Percentiles rank a stretch among this genome's conserved stretches.
Evolutionary conservation across 768 basidiomycete genomes (phyloP).

Genomic region (Pleurotus giganteus): DNA sequence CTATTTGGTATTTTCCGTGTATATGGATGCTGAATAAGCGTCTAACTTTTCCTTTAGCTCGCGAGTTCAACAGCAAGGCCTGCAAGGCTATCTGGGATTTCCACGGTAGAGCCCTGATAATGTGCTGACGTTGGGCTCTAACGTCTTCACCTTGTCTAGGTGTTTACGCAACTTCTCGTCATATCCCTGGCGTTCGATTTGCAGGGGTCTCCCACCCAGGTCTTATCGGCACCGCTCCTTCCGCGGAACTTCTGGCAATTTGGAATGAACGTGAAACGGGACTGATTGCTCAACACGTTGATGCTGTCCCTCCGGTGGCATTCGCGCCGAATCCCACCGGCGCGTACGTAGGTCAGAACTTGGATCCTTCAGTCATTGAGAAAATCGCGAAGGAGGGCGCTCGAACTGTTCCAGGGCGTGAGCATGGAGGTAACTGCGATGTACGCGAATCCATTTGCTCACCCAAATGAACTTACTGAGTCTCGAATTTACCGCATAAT

Average conservation of each 20-base stretch:
- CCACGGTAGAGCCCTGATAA: slow-evolving; percentile 37
- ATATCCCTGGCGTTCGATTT: slow-evolving; percentile 78
- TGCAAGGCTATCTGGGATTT: slow-evolving; percentile 84
- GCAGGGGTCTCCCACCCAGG: slow-evolving; percentile 78
- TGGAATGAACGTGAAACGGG: slow-evolving; percentile 75
- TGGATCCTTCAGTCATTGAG: slow-evolving; percentile 40
- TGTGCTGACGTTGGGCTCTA: background rate
- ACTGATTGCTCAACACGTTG: slow-evolving; percentile 52
- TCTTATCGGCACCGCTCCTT: slow-evolving; percentile 75
- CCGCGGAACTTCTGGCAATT: slow-evolving; percentile 63
- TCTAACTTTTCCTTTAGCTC: slow-evolving; percentile 32
- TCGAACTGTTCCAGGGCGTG: slow-evolving; percentile 72
- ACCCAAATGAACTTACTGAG: background rate
- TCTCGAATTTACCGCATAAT: slow-evolving; percentile 6
- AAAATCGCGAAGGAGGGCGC: slow-evolving; percentile 68
- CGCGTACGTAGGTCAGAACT: slow-evolving; percentile 68
- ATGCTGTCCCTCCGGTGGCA: slow-evolving; percentile 62
- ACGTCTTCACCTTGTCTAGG: slow-evolving; percentile 35
- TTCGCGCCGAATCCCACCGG: slow-evolving; percentile 58
- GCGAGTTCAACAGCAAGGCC: slow-evolving; percentile 67
- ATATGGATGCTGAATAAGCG: background rate
- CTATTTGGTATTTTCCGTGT: slow-evolving; percentile 50
- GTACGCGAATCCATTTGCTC: slow-evolving; percentile 30
- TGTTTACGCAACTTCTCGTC: slow-evolving; percentile 69
- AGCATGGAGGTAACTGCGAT: slow-evolving; percentile 80